Conservation (phyloP, 2,329 filamentous ascomycete genomes). For the Fusarium sp. region DNA sequence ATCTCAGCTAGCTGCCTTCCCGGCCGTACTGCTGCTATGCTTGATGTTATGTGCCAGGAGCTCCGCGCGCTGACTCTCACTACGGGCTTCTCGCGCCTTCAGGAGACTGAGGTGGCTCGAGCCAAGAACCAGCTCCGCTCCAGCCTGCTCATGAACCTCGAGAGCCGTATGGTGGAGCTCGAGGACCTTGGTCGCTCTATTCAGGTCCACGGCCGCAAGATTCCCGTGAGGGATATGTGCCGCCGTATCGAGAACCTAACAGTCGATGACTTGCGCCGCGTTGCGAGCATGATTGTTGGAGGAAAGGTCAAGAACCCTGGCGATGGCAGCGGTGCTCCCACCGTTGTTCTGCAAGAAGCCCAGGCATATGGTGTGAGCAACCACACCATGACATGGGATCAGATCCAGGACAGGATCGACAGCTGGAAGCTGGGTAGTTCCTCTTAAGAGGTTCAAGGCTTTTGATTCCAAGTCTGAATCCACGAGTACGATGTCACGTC, state of each 20-base stretch:
- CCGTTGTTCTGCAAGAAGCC: constrained; percentile 94
- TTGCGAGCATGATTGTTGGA: constrained; percentile 82
- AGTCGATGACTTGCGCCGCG: constrained; percentile 82
- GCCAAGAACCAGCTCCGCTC: constrained; percentile 97
- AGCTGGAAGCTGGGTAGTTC: constrained; percentile 83
- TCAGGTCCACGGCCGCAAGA: constrained; percentile 94
- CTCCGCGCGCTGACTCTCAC: constrained; percentile 82
- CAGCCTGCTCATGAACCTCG: constrained; percentile 94
- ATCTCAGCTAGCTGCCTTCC: constrained; percentile 90
- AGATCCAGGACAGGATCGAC: constrained; percentile 88
- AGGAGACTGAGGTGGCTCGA: constrained; percentile 82
- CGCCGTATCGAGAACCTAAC: constrained; percentile 84
- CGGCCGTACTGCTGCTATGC: constrained; percentile 81
- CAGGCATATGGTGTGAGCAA: constrained; percentile 77
- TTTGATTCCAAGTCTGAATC: not conserved
- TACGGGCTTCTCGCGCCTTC: constrained; percentile 78
- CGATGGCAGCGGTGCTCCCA: constrained; percentile 85
- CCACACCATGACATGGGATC: constrained; percentile 82
- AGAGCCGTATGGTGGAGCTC: constrained; percentile 96
- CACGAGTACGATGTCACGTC: not conserved
- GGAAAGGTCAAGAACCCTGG: constrained; percentile 82
- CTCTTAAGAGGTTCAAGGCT: constrained; percentile 19
- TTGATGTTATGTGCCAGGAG: constrained; percentile 95
- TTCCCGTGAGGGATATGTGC: constrained; percentile 95
- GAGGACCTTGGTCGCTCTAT: constrained; percentile 96